Evolutionary conservation across 2,329 filamentous ascomycete species (phyloP).

Genomic region (Aureobasidium sp.): DNA sequence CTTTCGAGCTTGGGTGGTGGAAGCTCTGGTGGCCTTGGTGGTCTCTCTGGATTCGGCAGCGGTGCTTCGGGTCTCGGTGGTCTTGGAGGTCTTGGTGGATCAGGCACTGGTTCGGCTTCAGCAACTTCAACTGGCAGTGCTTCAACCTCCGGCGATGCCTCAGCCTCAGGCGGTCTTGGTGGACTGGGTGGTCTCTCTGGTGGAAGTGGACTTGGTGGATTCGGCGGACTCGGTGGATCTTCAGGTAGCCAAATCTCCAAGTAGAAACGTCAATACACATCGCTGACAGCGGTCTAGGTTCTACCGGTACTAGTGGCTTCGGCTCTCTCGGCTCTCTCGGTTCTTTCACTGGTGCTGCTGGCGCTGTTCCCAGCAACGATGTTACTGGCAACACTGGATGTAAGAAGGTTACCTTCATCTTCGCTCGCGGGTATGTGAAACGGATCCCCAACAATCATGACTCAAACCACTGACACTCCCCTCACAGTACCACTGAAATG

Average conservation of each 20-base stretch:
- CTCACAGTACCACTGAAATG: conserved; percentile 35
- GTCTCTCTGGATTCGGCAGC: not conserved
- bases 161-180: no score
- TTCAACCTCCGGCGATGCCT: not conserved
- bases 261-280: not conserved
- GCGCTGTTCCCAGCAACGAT: conserved; percentile 14
- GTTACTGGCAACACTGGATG: conserved; percentile 23
- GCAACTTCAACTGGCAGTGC: not conserved
- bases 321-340: conserved; percentile 6
- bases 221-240: not conserved
- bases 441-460: not conserved
- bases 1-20: not conserved
- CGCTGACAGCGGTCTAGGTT: conserved; percentile 2
- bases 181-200: not conserved
- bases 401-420: conserved; percentile 44
- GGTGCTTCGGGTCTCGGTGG: no score
- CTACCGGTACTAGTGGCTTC: not conserved
- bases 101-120: not conserved
- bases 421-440: conserved; percentile 40
- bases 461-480: not conserved
- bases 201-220: not conserved
- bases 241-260: not conserved
- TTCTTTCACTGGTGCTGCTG: conserved; percentile 9
- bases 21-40: not conserved
- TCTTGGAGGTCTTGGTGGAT: not conserved